These are phyloP conservation scores for Ceratocystis eucalypticola DNA, from an alignment of 2,329 filamentous ascomycete species.

Conservation along the genomic window DNA sequence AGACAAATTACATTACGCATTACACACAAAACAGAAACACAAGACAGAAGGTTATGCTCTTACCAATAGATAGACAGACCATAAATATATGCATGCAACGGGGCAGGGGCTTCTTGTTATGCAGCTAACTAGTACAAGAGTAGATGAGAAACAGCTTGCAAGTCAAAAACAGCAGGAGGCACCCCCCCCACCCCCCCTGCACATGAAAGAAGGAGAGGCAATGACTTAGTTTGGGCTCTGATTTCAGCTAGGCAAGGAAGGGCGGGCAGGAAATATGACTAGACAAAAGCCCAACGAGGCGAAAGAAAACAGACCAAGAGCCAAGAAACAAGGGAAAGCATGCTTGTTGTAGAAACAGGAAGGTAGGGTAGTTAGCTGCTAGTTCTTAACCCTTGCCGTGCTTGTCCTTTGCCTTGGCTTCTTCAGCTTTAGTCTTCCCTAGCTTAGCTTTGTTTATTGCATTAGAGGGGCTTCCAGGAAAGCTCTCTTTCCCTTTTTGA, in stretches of 20 bases:
- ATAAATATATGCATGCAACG: not conserved
- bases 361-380: not conserved
- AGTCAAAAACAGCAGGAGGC: not conserved
- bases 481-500: conserved; percentile 5
- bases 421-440: not conserved
- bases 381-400: not conserved
- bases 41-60: no score
- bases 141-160: not conserved
- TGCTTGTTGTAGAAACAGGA: not conserved
- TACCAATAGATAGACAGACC: not conserved
- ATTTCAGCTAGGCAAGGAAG: conserved; percentile 2
- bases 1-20: not conserved
- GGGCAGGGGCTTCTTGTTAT: not conserved
- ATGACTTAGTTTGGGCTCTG: not conserved
- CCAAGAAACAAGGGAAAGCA: not conserved
- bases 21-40: not conserved
- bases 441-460: conserved; percentile 5
- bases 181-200: not conserved
- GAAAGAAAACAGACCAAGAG: not conserved
- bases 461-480: conserved; percentile 1
- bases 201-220: not conserved
- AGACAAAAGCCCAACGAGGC: not conserved
- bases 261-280: not conserved
- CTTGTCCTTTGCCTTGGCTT: not conserved
- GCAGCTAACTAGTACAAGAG: not conserved